Evolutionary conservation across 495 filamentous ascomycete species (phyloP).

Genomic region (Podospora anserina): DNA sequence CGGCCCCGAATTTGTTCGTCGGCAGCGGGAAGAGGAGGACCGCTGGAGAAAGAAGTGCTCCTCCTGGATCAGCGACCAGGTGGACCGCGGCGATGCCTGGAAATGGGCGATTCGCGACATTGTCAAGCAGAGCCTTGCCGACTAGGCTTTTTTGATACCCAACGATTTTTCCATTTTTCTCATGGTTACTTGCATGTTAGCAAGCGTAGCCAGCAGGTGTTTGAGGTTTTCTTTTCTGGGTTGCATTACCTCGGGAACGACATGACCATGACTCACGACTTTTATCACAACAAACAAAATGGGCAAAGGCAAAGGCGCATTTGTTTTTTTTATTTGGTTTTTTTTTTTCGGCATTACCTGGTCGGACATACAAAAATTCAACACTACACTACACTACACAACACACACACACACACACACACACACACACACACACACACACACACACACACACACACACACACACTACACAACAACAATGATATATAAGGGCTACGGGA

Average conservation of each 20-base stretch:
- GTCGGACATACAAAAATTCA: conserved; percentile 5
- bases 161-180: background rate
- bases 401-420: too few relatives aligned
- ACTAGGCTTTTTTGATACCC: conserved; percentile 8
- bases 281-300: background rate
- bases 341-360: background rate
- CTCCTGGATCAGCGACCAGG: conserved; percentile 60
- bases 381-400: background rate
- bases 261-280: background rate
- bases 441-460: too few relatives aligned
- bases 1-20: conserved; percentile 85
- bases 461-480: background rate
- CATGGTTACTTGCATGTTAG: background rate
- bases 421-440: too few relatives aligned
- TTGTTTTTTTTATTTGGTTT: background rate
- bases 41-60: conserved; percentile 82
- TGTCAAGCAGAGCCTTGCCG: conserved; percentile 33
- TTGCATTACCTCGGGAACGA: background rate
- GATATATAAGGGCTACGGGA: background rate
- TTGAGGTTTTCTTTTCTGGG: background rate
- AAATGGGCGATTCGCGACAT: conserved; percentile 51
- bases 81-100: conserved; percentile 42
- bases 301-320: background rate
- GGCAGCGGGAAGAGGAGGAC: conserved; percentile 87
- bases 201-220: background rate